Conservation (phyloP, 2,329 filamentous ascomycete species). For the Colletotrichum truncatum region DNA sequence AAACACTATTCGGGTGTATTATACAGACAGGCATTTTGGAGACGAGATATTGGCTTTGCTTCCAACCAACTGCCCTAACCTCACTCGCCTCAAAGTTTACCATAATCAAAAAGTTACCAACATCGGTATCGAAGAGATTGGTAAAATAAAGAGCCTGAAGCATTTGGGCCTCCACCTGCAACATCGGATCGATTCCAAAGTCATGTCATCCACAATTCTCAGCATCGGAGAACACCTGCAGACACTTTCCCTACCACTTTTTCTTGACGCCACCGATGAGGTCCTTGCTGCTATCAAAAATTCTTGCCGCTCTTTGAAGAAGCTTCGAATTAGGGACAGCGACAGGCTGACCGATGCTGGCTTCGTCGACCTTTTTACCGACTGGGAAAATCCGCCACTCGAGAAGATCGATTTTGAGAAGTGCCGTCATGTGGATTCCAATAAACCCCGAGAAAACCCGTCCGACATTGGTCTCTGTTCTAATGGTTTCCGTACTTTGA, state of each 20-base stretch:
- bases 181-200: constrained; percentile 62
- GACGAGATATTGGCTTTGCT: constrained; percentile 75
- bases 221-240: constrained; percentile 72
- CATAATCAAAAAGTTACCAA: constrained; percentile 80
- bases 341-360: constrained; percentile 78
- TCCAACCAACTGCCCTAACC: constrained; percentile 69
- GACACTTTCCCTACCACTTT: constrained; percentile 80
- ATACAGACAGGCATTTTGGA: constrained; percentile 83
- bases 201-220: constrained; percentile 69
- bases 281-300: constrained; percentile 77
- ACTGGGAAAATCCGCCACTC: constrained; percentile 80
- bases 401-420: constrained; percentile 78
- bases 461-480: constrained; percentile 78
- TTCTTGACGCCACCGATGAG: constrained; percentile 72
- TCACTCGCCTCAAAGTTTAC: constrained; percentile 81
- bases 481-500: constrained; percentile 80
- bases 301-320: constrained; percentile 73
- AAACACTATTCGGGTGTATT: constrained; percentile 79
- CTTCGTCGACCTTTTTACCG: constrained; percentile 76
- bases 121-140: constrained; percentile 71
- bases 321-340: constrained; percentile 85
- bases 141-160: constrained; percentile 69
- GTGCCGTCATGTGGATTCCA: constrained; percentile 80
- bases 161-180: constrained; percentile 80
- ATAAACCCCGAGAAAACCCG: constrained; percentile 71